phyloP scores from a whole-genome alignment of 805 yeast species.

The Komagataella ulmi region DNA sequence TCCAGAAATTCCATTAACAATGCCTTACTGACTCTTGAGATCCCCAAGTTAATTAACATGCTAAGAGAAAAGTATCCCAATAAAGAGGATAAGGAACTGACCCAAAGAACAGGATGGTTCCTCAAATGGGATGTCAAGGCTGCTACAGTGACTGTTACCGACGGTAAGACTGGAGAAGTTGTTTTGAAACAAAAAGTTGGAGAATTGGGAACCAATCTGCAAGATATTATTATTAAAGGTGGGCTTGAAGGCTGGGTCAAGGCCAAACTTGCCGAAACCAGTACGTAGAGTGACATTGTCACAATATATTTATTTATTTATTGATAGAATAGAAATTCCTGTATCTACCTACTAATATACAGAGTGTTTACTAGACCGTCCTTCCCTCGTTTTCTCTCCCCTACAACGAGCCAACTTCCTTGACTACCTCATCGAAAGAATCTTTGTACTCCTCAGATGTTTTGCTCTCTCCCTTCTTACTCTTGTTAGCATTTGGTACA shows the following conservation, averaged over 20 bases:
- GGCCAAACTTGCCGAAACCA: slow-evolving; percentile 34
- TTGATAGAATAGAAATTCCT: neutral
- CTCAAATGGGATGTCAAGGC: slow-evolving; percentile 87
- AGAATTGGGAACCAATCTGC: slow-evolving; percentile 88
- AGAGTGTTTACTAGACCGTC: neutral
- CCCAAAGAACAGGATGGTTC: slow-evolving; percentile 91
- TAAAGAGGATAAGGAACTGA: slow-evolving; percentile 47
- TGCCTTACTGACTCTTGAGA: slow-evolving; percentile 86
- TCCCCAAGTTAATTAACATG: slow-evolving; percentile 72
- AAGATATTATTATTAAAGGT: slow-evolving; percentile 93
- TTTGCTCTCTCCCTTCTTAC: slow-evolving; percentile 55
- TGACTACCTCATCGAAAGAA: slow-evolving; percentile 83
- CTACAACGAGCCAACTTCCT: slow-evolving; percentile 55
- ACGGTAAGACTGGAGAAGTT: slow-evolving; percentile 38
- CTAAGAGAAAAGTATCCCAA: slow-evolving; percentile 56
- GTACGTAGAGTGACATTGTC: neutral
- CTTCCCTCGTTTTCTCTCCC: slow-evolving; percentile 2
- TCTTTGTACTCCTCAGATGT: slow-evolving; percentile 85
- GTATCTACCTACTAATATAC: neutral
- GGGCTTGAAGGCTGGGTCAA: slow-evolving; percentile 98
- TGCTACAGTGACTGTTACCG: slow-evolving; percentile 69
- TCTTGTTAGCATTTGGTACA: slow-evolving; percentile 88
- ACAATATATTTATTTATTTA: neutral
- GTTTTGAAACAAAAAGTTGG: slow-evolving; percentile 83
- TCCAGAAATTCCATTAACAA: slow-evolving; percentile 93